phyloP scores from a whole-genome alignment of 805 yeast species.

The Pichia membranifaciens region DNA sequence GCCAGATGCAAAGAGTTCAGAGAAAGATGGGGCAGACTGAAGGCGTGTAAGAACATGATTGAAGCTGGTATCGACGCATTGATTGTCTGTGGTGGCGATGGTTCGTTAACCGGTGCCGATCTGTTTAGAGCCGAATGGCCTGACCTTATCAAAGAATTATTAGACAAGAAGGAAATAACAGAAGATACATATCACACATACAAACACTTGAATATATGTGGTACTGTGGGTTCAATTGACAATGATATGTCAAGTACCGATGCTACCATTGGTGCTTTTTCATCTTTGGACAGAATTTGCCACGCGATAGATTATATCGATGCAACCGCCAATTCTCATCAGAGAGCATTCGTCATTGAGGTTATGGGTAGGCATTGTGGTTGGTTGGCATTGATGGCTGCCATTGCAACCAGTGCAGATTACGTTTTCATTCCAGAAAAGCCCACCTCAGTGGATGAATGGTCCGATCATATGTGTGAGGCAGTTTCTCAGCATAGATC shows the following conservation, averaged over 20 bases:
- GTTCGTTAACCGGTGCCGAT: constrained; percentile 79
- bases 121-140: constrained; percentile 76
- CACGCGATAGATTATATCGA: constrained; percentile 75
- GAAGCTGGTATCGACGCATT: constrained; percentile 70
- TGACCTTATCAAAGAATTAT: constrained; percentile 53
- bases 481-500: constrained; percentile 59
- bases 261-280: constrained; percentile 75
- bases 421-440: constrained; percentile 75
- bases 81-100: constrained; percentile 81
- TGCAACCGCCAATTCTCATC: constrained; percentile 79
- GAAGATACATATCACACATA: constrained; percentile 40
- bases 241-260: constrained; percentile 84
- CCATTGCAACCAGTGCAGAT: constrained; percentile 75
- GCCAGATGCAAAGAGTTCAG: constrained; percentile 66
- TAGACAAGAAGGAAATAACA: constrained; percentile 40
- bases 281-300: constrained; percentile 70
- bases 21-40: constrained; percentile 59
- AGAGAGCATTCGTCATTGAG: constrained; percentile 77
- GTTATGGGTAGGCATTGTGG: constrained; percentile 92
- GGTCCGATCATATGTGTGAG: constrained; percentile 64
- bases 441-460: constrained; percentile 56
- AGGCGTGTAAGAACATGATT: constrained; percentile 61
- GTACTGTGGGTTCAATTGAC: constrained; percentile 78
- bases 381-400: constrained; percentile 80
- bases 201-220: constrained; percentile 60